phyloP scores from a whole-genome alignment of 257 asterid species.

The Solanum dulcamara region DNA sequence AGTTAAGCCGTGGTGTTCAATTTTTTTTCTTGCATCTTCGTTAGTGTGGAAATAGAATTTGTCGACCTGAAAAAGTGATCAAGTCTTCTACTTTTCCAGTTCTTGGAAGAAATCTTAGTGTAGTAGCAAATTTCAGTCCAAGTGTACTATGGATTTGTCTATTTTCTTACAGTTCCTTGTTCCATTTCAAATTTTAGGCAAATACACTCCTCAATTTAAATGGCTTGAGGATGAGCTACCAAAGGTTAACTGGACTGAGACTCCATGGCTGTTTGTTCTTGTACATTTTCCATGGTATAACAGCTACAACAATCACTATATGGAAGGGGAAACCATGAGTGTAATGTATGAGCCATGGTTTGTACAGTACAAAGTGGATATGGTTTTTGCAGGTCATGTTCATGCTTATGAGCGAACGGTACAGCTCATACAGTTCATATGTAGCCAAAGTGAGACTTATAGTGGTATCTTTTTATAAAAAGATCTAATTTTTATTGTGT shows the following conservation, averaged over 20 bases:
- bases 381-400: slow-evolving; percentile 88
- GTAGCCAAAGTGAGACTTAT: not conserved
- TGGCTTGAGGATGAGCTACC: slow-evolving; percentile 70
- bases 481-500: not conserved
- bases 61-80: no score
- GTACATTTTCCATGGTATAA: slow-evolving; percentile 92
- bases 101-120: no score
- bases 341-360: slow-evolving; percentile 74
- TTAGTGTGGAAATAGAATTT: no score
- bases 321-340: slow-evolving; percentile 98
- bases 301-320: slow-evolving; percentile 67
- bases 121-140: no score
- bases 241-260: slow-evolving; percentile 65
- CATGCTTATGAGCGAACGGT: slow-evolving; percentile 88
- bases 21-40: no score
- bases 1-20: no score
- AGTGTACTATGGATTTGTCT: not conserved
- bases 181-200: slow-evolving; percentile 26
- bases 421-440: not conserved
- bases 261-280: slow-evolving; percentile 88
- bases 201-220: slow-evolving; percentile 65
- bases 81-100: no score
- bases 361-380: slow-evolving; percentile 68
- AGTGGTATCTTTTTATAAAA: not conserved
- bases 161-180: not conserved